These are phyloP conservation scores for Fusarium citri DNA, from an alignment of 2,329 filamentous ascomycete genomes.

Conservation along the genomic window DNA sequence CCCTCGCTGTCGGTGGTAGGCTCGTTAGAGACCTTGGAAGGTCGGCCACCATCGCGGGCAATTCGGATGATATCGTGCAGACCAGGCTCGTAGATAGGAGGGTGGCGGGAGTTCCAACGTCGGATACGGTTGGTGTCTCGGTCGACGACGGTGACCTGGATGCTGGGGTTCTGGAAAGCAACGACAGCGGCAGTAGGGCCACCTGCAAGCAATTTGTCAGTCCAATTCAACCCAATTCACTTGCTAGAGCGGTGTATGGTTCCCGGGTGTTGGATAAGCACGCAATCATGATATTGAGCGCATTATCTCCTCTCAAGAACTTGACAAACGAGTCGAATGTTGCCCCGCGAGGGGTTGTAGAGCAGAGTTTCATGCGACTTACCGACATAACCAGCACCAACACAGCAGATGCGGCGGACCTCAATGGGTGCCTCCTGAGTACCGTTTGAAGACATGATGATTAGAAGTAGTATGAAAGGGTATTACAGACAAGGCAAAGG, in stretches of 20 bases:
- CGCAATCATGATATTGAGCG: slow-evolving; percentile 15
- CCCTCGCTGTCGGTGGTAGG: slow-evolving; percentile 48
- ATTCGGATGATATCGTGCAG: slow-evolving; percentile 75
- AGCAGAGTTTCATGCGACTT: slow-evolving; percentile 49
- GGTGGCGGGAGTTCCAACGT: slow-evolving; percentile 77
- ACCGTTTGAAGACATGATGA: slow-evolving; percentile 49
- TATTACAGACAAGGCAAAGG: slow-evolving; percentile 25
- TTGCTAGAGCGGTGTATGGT: slow-evolving; percentile 8
- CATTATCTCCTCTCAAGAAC: background rate
- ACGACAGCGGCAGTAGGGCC: slow-evolving; percentile 81
- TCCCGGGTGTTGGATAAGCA: slow-evolving; percentile 13
- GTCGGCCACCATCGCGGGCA: slow-evolving; percentile 68
- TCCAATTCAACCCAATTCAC: slow-evolving; percentile 19
- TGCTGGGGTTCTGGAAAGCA: slow-evolving; percentile 76
- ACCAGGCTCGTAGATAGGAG: slow-evolving; percentile 82
- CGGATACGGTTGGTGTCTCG: slow-evolving; percentile 72
- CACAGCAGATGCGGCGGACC: slow-evolving; percentile 74
- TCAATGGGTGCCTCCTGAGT: slow-evolving; percentile 45
- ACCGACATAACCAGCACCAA: slow-evolving; percentile 83
- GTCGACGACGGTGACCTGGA: slow-evolving; percentile 81
- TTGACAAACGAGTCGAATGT: background rate
- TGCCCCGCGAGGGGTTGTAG: background rate
- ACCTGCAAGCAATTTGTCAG: slow-evolving; percentile 57
- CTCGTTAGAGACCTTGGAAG: slow-evolving; percentile 56
- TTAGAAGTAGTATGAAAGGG: slow-evolving; percentile 27